Evolutionary conservation across 164 flowering plant species (phyloP).

Genomic region (Vitis amurensis): DNA sequence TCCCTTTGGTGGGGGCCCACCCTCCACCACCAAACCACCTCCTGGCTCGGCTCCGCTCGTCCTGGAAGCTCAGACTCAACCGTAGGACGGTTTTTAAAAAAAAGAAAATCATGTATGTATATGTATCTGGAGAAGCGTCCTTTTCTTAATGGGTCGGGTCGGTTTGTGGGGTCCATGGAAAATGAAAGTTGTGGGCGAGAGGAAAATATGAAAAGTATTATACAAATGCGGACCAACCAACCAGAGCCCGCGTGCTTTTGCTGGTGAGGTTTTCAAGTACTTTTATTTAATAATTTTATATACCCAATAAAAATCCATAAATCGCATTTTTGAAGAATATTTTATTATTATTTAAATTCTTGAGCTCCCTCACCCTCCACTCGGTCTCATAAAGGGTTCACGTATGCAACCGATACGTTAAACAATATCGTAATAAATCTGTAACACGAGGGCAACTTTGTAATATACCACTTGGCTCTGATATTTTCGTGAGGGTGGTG

Average conservation of each 20-base stretch:
- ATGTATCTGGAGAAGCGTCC: constrained; percentile 50
- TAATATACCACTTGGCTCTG: too few relatives aligned
- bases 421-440: too few relatives aligned
- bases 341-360: too few relatives aligned
- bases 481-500: too few relatives aligned
- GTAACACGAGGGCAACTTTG: too few relatives aligned
- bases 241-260: constrained; percentile 30
- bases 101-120: too few relatives aligned
- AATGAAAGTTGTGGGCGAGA: constrained; percentile 2
- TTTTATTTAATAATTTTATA: constrained; percentile 5
- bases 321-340: not conserved
- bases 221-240: constrained; percentile 40
- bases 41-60: not conserved
- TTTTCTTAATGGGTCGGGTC: constrained; percentile 29
- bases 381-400: too few relatives aligned
- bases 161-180: constrained; percentile 37
- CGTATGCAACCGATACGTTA: too few relatives aligned
- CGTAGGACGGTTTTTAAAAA: not conserved
- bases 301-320: constrained; percentile 13
- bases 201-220: not conserved
- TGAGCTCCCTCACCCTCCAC: too few relatives aligned
- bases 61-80: constrained; percentile 2
- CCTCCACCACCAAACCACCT: constrained; percentile 13
- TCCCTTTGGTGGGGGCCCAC: constrained; percentile 33
- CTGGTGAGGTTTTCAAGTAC: constrained; percentile 20